Base-by-base conservation (phyloP, 2,329 filamentous ascomycete genomes). In the Blastomyces silverae region DNA sequence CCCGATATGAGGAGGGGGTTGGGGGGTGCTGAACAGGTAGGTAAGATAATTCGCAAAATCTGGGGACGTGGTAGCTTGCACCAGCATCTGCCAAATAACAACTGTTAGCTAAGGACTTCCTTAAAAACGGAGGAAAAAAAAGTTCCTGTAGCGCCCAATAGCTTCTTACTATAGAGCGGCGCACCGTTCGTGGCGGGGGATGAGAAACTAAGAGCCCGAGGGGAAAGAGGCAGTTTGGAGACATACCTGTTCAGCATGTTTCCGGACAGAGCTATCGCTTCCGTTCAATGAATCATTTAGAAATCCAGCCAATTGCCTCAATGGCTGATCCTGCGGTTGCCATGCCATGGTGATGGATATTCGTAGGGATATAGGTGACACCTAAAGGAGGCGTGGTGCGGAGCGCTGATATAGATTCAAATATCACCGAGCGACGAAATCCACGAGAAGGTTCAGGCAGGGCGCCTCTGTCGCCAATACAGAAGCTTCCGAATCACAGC, bases 31-130 rank as follows among this genome's bases (percentile, higher is more conserved):
- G 78, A 96, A 91, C 67, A 99, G 85, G 78, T 90, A 97, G 70
- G 91, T 90, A 56, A 99, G 87, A 78, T 99, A 99, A 79, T 97
- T 97, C 81, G 95, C 93, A 81, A 97, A 90, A 76, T 97, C 93
- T 60, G 92, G 92, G 13, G 90, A 94, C 62, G 83, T 80, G 76
- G 91, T 95, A 67, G 93, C 94, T 80, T 96, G 90, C 69, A 86
- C 83, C 71, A 99, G 90, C 91, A 97, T 95, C 94, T 97, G 72
- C 64, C 44, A 59, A 59, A 59, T 42, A 59, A 44, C 63, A 60
- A 25, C 31, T 17, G 39, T 62, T 22, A 55, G 63, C 42, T 42
- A 11, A 57, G 20, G 7, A 17, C 31, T 63, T 28, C n/a, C 28
- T 58, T 17, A 60, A 62, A 60, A 62, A 25, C 3, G 28, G 50